Base-by-base conservation (phyloP, 306 rosid genomes). In the Argentina anserina region DNA sequence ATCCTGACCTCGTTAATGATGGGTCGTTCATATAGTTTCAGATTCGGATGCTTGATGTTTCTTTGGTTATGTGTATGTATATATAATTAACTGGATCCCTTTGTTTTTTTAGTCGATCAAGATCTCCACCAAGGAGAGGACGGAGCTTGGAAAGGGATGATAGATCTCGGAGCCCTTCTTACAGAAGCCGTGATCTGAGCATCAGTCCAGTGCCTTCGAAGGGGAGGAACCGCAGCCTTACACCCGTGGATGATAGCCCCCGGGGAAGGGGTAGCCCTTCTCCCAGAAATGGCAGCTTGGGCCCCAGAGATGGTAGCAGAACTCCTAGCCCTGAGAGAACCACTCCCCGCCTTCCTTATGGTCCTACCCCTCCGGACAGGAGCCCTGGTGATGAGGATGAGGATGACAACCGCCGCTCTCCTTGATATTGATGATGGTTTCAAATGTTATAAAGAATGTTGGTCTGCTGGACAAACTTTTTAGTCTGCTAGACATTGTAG, bases 61-160 rank as follows among this genome's bases (percentile, higher is more conserved):
- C 8, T n/a, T 21, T 59, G 5, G 4, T 4, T 13, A 15, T 28
- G 8, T 14, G 12, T 17, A n/a, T 63, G 25, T 40, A 52, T 68
- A 36, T 31, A n/a, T 40, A 53, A 34, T 34, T 7, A 58, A 12
- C 59, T 63, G 31, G 28, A 52, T 25, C 13, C 64, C 72, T 29
- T 69, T 52, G 55, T 55, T 68, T 74, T 76, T 64, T 37, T 86
- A 91, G 97, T 78, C 95, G 79, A 29, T 91, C 95, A 36, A 89
- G 89, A 59, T 91, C 97, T 60, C 95, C 95, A 0, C 81, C 41
- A 23, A 78, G 86, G 52, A 84, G 90, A 75, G 89, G 79, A 20
- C 73, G 90, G 26, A 88, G 90, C 75, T 76, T 80, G 2, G 81
- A 79, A 67, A 80, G 74, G 20, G 83, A 88, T 12, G 88, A 86